Conservation (phyloP, 331 rosid species). For the Cydonia oblonga region DNA sequence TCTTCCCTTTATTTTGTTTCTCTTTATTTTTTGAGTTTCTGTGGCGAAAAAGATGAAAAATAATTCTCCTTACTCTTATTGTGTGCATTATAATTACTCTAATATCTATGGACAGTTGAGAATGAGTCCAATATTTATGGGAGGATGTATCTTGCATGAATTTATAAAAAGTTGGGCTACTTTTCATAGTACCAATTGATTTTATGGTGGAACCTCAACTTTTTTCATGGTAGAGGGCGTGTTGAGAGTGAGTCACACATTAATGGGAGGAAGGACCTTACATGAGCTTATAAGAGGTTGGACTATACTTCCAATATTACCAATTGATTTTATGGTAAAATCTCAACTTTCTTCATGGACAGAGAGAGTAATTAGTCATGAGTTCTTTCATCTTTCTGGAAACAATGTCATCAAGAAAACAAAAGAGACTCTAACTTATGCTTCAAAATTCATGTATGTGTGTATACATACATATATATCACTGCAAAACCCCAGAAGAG, state of each 20-base stretch:
- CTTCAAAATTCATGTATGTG: neutral
- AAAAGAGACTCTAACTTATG: neutral
- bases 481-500: neutral
- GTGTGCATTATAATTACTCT: neutral
- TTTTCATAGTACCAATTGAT: too few species aligned
- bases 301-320: rapidly evolving
- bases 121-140: too few species aligned
- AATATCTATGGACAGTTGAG: neutral
- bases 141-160: too few species aligned
- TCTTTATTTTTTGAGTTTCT: neutral
- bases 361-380: neutral
- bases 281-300: too few species aligned
- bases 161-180: too few species aligned
- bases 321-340: too few species aligned
- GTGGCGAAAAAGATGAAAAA: neutral
- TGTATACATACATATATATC: neutral
- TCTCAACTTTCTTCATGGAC: too few species aligned
- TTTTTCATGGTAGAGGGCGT: too few species aligned
- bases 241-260: too few species aligned
- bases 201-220: too few species aligned
- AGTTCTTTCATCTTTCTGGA: neutral
- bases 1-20: neutral
- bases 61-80: neutral
- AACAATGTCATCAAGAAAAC: neutral
- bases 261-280: too few species aligned